Percentiles rank a stretch among this genome's conserved stretches.
phyloP scores from a whole-genome alignment of 192 early-diverging fungal species.

The Paraglomus brasilianum region DNA sequence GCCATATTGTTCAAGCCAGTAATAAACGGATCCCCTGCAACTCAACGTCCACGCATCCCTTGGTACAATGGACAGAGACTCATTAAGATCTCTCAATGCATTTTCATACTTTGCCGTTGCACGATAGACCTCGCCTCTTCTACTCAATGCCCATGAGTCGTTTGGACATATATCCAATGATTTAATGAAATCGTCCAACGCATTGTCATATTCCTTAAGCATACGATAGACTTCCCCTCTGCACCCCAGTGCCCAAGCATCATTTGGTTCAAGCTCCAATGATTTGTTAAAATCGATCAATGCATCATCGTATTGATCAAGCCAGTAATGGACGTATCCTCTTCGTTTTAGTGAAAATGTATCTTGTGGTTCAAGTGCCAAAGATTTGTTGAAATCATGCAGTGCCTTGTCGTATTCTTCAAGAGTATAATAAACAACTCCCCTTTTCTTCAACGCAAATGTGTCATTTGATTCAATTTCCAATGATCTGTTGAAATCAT shows the following conservation, averaged over 20 bases:
- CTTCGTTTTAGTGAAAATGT: not conserved
- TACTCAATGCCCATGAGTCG: not conserved
- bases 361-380: slow-evolving; percentile 18
- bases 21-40: not conserved
- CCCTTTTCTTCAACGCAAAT: slow-evolving; percentile 2
- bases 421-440: not conserved
- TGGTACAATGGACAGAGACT: not conserved
- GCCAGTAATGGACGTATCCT: not conserved
- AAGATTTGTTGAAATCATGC: not conserved
- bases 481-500: not conserved
- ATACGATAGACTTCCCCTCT: not conserved
- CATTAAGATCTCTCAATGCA: not conserved
- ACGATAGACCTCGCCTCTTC: not conserved
- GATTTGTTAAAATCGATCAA: slow-evolving; percentile 20
- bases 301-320: not conserved
- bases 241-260: not conserved
- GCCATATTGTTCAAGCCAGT: not conserved
- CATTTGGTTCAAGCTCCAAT: slow-evolving; percentile 2
- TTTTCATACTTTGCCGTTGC: not conserved
- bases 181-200: not conserved
- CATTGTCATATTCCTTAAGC: slow-evolving; percentile 1
- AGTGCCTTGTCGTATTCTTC: not conserved
- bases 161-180: not conserved
- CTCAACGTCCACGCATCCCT: not conserved
- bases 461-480: not conserved